These are phyloP conservation scores for Heliosperma pusillum DNA, from an alignment of 148 eudicot species.

Conservation along the genomic window DNA sequence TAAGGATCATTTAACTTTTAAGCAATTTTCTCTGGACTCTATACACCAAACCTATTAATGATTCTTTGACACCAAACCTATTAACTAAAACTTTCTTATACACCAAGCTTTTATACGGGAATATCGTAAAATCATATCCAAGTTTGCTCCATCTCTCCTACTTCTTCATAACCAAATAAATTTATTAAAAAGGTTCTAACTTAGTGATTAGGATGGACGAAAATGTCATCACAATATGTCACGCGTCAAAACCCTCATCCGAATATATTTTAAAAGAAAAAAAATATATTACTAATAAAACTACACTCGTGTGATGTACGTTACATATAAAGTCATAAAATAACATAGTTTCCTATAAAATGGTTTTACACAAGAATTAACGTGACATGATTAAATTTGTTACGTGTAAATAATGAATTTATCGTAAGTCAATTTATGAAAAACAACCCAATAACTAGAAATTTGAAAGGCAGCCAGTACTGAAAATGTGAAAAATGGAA, in stretches of 20 bases:
- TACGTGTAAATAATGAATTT: neutral
- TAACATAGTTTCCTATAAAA: too few species aligned
- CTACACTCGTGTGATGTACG: neutral
- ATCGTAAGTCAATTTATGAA: too few species aligned
- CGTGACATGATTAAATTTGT: neutral
- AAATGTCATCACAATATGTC: too few species aligned
- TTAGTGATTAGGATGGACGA: too few species aligned
- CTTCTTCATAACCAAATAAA: neutral
- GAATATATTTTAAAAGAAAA: neutral
- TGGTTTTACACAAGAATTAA: neutral
- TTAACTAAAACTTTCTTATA: slow-evolving; percentile 24
- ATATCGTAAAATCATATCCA: slow-evolving; percentile 7
- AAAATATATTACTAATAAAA: too few species aligned
- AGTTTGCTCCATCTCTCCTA: slow-evolving; percentile 13
- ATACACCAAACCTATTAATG: slow-evolving; percentile 21
- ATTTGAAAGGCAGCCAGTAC: too few species aligned
- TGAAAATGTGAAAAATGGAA: neutral
- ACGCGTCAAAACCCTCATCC: too few species aligned
- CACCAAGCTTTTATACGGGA: slow-evolving; percentile 13
- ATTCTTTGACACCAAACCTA: neutral
- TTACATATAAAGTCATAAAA: neutral
- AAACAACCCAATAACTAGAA: neutral
- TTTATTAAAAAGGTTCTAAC: neutral
- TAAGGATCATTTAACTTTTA: slow-evolving; percentile 1
- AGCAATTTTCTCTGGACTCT: slow-evolving; percentile 10